Evolutionary conservation across 2,329 filamentous ascomycete species (phyloP).

Genomic region (Dactylellina parvicollis): DNA sequence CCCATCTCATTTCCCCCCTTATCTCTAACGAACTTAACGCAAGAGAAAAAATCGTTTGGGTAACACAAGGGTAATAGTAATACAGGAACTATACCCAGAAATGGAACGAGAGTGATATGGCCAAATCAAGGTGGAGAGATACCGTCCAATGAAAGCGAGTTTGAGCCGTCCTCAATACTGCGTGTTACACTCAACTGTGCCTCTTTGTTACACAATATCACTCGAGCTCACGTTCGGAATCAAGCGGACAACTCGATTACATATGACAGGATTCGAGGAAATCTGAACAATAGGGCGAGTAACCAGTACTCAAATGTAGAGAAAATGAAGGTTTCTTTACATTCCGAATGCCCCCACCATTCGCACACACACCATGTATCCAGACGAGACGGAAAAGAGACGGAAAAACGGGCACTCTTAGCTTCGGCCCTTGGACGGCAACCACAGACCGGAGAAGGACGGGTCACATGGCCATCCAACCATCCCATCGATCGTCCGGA

Average conservation of each 20-base stretch:
- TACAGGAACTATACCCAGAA: slow-evolving; percentile 31
- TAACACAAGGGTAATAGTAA: slow-evolving; percentile 39
- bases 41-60: slow-evolving; percentile 15
- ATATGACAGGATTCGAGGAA: no score
- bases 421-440: slow-evolving; percentile 15
- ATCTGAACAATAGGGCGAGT: no score
- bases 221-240: no score
- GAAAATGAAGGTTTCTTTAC: neutral
- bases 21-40: slow-evolving; percentile 21
- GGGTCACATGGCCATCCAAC: slow-evolving; percentile 47
- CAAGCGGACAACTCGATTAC: no score
- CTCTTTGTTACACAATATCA: slow-evolving; percentile 34
- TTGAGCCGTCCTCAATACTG: neutral
- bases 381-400: no score
- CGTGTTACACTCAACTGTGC: slow-evolving; percentile 4
- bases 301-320: no score
- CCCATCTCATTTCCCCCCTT: slow-evolving; percentile 33
- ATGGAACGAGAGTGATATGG: slow-evolving; percentile 11
- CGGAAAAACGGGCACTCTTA: slow-evolving; percentile 10
- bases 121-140: slow-evolving; percentile 7
- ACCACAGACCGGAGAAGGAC: slow-evolving; percentile 9
- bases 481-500: slow-evolving; percentile 5
- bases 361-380: slow-evolving; percentile 4
- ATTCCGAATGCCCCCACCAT: neutral
- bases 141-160: neutral